Conservation (phyloP, 305 asterid genomes). For the Solanum hybrid region DNA sequence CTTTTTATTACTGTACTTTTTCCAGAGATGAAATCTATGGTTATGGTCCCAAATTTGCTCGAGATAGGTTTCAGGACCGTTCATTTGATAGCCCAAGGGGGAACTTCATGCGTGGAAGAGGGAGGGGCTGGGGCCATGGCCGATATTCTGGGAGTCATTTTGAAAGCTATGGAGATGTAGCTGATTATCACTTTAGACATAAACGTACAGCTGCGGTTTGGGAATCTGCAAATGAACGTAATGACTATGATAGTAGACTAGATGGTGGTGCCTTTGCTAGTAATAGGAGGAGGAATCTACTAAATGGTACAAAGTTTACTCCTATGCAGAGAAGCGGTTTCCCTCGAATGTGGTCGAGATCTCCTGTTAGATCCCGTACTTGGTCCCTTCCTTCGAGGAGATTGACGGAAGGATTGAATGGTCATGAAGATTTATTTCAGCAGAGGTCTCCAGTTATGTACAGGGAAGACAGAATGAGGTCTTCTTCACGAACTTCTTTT, state of each 20-base stretch:
- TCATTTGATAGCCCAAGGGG: not conserved
- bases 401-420: constrained; percentile 13
- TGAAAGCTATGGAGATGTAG: constrained; percentile 22
- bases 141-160: constrained; percentile 51
- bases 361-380: constrained; percentile 50
- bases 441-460: constrained; percentile 48
- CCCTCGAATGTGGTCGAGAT: constrained; percentile 45
- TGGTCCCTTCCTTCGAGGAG: constrained; percentile 60
- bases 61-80: not conserved
- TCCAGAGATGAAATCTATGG: not conserved
- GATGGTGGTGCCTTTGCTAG: constrained; percentile 28
- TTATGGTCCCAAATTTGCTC: fast-evolving
- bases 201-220: constrained; percentile 34
- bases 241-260: constrained; percentile 37
- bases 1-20: not conserved
- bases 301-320: constrained; percentile 45
- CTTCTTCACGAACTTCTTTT: not conserved
- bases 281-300: constrained; percentile 33
- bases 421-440: constrained; percentile 36
- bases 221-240: not conserved
- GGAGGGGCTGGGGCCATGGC: not conserved
- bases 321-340: constrained; percentile 29
- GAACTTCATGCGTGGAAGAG: not conserved
- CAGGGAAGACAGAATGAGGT: constrained; percentile 57
- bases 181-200: constrained; percentile 47